Conservation (phyloP, 116 monocot species). For the Dioscorea cayenensis region DNA sequence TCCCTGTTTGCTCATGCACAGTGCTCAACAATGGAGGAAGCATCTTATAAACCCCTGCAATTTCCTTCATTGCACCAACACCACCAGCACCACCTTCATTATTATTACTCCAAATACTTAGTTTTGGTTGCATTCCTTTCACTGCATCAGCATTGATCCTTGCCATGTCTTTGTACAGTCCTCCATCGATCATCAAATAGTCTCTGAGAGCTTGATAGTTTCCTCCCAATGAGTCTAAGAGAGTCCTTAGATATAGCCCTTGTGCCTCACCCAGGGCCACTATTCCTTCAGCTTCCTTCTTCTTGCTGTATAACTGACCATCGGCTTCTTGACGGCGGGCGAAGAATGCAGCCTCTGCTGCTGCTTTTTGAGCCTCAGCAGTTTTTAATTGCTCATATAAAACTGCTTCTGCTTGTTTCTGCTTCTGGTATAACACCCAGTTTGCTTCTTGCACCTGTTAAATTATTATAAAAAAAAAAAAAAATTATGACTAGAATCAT, state of each 20-base stretch:
- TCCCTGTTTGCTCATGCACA: conserved; percentile 77
- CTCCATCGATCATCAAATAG: conserved; percentile 61
- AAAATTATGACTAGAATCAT: no score
- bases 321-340: conserved; percentile 62
- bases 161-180: conserved; percentile 58
- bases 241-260: conserved; percentile 29
- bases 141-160: conserved; percentile 57
- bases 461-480: no score
- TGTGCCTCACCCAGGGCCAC: conserved; percentile 49
- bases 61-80: conserved; percentile 58
- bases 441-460: conserved; percentile 67
- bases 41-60: conserved; percentile 79
- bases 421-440: conserved; percentile 58
- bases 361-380: conserved; percentile 32
- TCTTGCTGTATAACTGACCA: conserved; percentile 51
- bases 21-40: conserved; percentile 67
- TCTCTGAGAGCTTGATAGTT: conserved; percentile 52
- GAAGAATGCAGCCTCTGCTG: conserved; percentile 44
- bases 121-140: conserved; percentile 55
- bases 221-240: conserved; percentile 46
- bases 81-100: conserved; percentile 1
- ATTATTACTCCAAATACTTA: conserved; percentile 60
- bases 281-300: conserved; percentile 58
- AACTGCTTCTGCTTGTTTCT: conserved; percentile 57
- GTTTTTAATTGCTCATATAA: conserved; percentile 52